Conservation (phyloP, 2,329 filamentous ascomycete genomes). For the Aspergillus fijiensis region DNA sequence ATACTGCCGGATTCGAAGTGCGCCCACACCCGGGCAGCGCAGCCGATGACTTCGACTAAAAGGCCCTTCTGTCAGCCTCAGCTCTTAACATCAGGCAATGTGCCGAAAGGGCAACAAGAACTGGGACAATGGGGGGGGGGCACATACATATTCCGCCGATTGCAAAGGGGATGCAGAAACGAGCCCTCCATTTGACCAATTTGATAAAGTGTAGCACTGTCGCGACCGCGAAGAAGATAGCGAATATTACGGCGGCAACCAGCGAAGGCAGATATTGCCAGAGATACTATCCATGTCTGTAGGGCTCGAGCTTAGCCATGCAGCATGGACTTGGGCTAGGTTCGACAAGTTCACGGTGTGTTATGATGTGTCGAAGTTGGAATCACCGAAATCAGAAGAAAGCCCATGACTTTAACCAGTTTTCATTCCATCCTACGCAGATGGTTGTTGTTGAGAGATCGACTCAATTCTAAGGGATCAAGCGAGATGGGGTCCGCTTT, state of each 20-base stretch:
- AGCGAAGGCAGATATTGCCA: background rate
- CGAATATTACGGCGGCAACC: background rate
- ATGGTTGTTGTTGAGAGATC: too few species aligned
- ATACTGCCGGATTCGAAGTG: conserved; percentile 20
- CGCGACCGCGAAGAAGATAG: background rate
- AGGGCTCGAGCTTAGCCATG: background rate
- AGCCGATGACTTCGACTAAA: conserved; percentile 35
- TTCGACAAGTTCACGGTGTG: too few species aligned
- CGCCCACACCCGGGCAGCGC: conserved; percentile 20
- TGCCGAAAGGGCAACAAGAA: background rate
- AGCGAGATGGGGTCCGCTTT: too few species aligned
- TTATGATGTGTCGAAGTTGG: too few species aligned
- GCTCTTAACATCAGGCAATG: too few species aligned
- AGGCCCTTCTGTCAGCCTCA: too few species aligned
- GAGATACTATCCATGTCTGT: background rate
- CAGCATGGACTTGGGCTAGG: too few species aligned
- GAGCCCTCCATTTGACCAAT: background rate
- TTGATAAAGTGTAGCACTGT: background rate
- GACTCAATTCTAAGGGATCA: too few species aligned
- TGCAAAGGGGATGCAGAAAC: background rate
- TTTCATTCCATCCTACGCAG: too few species aligned
- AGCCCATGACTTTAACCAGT: too few species aligned
- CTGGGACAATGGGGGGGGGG: too few species aligned
- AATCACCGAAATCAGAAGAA: too few species aligned
- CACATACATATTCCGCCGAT: background rate